These are phyloP conservation scores for Bryoerythrophyllum caledonicum DNA, from an alignment of 225 moss, liverwort and hornwort species.

Conservation along the genomic window DNA sequence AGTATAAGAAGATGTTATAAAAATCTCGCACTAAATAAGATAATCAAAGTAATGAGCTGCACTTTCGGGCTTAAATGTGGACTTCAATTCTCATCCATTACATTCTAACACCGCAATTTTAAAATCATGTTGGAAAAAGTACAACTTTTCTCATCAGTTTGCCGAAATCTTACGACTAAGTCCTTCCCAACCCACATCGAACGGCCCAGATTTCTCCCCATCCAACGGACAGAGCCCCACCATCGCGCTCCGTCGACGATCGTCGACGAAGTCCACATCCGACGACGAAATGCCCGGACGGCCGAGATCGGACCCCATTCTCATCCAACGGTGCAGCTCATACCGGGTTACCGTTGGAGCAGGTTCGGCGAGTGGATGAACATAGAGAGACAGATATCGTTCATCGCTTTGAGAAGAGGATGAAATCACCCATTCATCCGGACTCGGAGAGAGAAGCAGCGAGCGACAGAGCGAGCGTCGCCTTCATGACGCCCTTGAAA, in stretches of 20 bases:
- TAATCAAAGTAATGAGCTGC: too few relatives aligned
- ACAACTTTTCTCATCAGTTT: not conserved
- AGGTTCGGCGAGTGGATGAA: not conserved
- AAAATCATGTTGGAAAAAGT: not conserved
- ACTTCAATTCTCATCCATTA: not conserved
- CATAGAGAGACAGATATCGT: not conserved
- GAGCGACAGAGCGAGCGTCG: not conserved
- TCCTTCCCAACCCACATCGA: not conserved
- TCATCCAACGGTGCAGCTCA: slow-evolving; percentile 15
- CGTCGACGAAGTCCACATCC: slow-evolving; percentile 3
- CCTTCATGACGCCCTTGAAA: slow-evolving; percentile 12
- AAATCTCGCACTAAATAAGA: too few relatives aligned
- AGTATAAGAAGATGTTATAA: too few relatives aligned
- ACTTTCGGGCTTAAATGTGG: too few relatives aligned
- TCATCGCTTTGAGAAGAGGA: too few relatives aligned
- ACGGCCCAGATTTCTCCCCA: not conserved
- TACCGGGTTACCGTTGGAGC: slow-evolving; percentile 25
- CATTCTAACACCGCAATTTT: not conserved
- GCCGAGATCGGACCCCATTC: accelerated
- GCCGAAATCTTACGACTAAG: not conserved
- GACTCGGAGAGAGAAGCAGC: not conserved
- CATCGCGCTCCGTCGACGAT: not conserved
- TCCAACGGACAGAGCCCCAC: not conserved
- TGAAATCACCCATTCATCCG: not conserved
- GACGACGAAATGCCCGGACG: too few relatives aligned